A percentile compares a stretch with the other conserved stretches of the same genome.
These are phyloP conservation scores for Lipomyces starkeyi DNA, from an alignment of 805 yeast species.

Conservation along the genomic window DNA sequence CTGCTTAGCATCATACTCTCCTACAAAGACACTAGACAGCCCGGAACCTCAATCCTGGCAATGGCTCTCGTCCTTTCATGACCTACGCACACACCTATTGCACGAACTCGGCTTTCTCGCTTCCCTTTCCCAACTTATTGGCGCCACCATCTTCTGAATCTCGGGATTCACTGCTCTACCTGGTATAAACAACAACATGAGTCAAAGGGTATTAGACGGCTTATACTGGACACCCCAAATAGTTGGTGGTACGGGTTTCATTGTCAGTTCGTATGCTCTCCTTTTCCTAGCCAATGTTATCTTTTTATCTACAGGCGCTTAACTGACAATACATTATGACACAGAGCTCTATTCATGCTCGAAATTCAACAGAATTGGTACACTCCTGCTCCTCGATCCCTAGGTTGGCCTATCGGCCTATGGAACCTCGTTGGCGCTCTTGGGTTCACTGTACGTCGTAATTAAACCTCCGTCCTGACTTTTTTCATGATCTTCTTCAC, in stretches of 20 bases:
- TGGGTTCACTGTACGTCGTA: not conserved
- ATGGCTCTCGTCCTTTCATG: not conserved
- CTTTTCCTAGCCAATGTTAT: too few species aligned
- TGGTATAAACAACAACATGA: not conserved
- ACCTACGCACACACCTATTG: not conserved
- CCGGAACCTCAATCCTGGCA: not conserved
- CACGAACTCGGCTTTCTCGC: conserved; percentile 3
- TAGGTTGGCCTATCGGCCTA: not conserved
- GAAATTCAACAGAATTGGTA: not conserved
- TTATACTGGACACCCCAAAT: not conserved
- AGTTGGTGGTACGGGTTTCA: not conserved
- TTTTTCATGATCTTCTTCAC: not conserved
- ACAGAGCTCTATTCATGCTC: not conserved
- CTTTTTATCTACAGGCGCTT: not conserved
- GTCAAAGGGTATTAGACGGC: not conserved
- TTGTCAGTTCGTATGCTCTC: not conserved
- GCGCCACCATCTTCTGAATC: not conserved
- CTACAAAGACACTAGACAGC: not conserved
- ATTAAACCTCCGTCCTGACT: not conserved
- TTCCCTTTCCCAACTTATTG: not conserved
- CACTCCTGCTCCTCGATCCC: not conserved
- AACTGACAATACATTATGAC: not conserved
- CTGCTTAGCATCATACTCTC: not conserved
- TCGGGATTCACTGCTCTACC: not conserved
- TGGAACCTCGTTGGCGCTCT: not conserved